These are phyloP conservation scores for Alternaria sp. DNA, from an alignment of 2,329 filamentous ascomycete genomes.

Conservation along the genomic window DNA sequence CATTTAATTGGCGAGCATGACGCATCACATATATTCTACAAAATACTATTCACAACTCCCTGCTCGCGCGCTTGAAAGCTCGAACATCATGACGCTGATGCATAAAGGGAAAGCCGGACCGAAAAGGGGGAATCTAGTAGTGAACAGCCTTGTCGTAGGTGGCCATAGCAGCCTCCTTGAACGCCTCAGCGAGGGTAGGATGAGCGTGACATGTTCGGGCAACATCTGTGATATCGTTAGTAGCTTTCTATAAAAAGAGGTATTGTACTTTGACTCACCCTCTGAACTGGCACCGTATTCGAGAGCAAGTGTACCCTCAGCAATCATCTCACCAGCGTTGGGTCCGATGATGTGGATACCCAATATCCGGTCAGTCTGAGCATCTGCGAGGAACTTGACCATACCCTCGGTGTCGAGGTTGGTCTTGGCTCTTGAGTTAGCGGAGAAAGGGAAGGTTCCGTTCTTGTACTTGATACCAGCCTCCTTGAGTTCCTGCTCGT, in stretches of 20 bases:
- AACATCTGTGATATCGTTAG: constrained; percentile 45
- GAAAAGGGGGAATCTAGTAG: constrained; percentile 65
- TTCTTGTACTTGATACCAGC: constrained; percentile 89
- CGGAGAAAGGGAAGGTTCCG: constrained; percentile 95
- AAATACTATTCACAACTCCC: constrained; percentile 53
- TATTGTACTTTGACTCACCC: constrained; percentile 66
- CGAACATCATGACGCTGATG: constrained; percentile 48
- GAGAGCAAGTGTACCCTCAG: constrained; percentile 90
- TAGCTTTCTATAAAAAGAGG: not conserved
- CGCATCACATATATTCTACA: constrained; percentile 52
- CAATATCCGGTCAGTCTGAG: constrained; percentile 93
- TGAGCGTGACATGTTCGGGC: constrained; percentile 91
- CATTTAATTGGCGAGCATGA: constrained; percentile 38
- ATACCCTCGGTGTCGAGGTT: constrained; percentile 95
- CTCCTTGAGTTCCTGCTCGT: constrained; percentile 92
- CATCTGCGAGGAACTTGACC: constrained; percentile 96
- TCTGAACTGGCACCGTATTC: constrained; percentile 97
- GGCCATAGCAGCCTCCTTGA: constrained; percentile 99
- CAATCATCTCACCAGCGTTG: constrained; percentile 99
- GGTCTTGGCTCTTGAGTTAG: constrained; percentile 98
- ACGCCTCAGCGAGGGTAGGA: constrained; percentile 93
- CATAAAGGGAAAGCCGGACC: constrained; percentile 39
- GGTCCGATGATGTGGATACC: constrained; percentile 96
- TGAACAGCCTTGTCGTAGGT: constrained; percentile 96
- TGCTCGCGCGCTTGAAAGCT: constrained; percentile 41